These are phyloP conservation scores for Hericium coralloides DNA, from an alignment of 768 basidiomycete species.

Conservation along the genomic window DNA sequence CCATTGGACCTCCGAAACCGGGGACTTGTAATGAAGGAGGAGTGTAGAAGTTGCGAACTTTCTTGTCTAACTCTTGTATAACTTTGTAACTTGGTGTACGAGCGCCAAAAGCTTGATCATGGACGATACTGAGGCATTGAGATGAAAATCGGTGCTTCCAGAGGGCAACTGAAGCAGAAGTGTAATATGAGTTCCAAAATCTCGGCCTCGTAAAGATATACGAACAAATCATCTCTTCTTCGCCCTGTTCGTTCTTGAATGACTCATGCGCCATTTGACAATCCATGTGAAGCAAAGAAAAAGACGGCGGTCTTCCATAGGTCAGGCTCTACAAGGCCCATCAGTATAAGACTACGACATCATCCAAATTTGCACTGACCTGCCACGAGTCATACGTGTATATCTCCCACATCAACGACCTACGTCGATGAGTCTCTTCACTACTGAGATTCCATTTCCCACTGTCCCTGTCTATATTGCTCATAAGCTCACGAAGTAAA, in stretches of 20 bases:
- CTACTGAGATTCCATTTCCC: constrained; percentile 51
- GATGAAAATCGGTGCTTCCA: constrained; percentile 66
- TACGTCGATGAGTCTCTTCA: constrained; percentile 48
- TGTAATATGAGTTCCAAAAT: constrained; percentile 1
- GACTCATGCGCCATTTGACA: constrained; percentile 31
- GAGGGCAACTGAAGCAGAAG: constrained; percentile 36
- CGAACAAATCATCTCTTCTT: constrained; percentile 58
- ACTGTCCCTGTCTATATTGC: constrained; percentile 51
- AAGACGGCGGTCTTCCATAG: constrained; percentile 62
- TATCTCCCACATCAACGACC: constrained; percentile 56
- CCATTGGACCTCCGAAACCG: constrained; percentile 44
- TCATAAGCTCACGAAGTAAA: constrained; percentile 9
- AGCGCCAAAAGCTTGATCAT: constrained; percentile 62
- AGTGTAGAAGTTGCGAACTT: constrained; percentile 53
- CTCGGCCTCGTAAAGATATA: not conserved
- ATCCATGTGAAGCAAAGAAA: constrained; percentile 29
- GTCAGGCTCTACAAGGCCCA: constrained; percentile 46
- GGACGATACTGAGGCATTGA: constrained; percentile 53
- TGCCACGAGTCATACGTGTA: constrained; percentile 65
- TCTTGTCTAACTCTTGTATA: constrained; percentile 57
- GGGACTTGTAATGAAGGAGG: constrained; percentile 57
- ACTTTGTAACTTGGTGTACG: constrained; percentile 50
- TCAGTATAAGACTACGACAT: constrained; percentile 2
- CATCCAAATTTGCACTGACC: constrained; percentile 27
- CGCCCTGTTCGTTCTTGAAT: constrained; percentile 40